A percentile compares a stretch with the other conserved stretches of the same genome.
These are phyloP conservation scores for Vaccinium myrtillus DNA, from an alignment of 148 eudicot species.

Conservation along the genomic window DNA sequence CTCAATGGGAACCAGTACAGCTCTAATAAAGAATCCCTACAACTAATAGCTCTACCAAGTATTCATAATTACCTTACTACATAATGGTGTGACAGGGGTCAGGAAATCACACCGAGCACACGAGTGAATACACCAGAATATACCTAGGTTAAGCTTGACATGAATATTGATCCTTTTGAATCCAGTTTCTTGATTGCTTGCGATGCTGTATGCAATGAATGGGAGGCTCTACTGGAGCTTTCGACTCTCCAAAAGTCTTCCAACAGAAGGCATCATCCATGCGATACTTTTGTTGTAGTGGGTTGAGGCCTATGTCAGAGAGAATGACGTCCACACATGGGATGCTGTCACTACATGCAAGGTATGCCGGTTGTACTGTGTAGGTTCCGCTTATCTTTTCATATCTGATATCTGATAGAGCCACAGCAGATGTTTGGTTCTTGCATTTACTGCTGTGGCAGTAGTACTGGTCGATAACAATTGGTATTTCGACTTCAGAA, in stretches of 20 bases:
- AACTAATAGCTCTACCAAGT: not conserved
- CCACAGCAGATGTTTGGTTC: conserved; percentile 76
- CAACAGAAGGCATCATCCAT: conserved; percentile 78
- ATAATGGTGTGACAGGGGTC: conserved; percentile 23
- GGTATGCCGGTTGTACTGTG: conserved; percentile 85
- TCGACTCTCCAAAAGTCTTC: conserved; percentile 71
- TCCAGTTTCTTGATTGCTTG: conserved; percentile 54
- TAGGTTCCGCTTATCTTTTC: conserved; percentile 81
- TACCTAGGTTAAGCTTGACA: conserved; percentile 38
- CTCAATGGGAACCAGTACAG: conserved; percentile 7
- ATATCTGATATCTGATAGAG: conserved; percentile 72
- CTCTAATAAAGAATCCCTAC: not conserved
- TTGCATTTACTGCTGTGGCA: conserved; percentile 78
- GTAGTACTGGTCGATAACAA: conserved; percentile 85
- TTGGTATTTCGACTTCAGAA: conserved; percentile 80
- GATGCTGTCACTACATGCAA: conserved; percentile 80
- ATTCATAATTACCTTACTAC: not conserved
- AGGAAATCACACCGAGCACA: conserved; percentile 28
- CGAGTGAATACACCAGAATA: conserved; percentile 16
- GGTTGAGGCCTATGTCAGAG: conserved; percentile 58
- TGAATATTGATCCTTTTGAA: conserved; percentile 50
- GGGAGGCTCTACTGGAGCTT: conserved; percentile 61
- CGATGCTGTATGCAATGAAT: conserved; percentile 57
- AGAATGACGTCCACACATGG: conserved; percentile 79
- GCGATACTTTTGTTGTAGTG: conserved; percentile 55